Evolutionary conservation across 2,329 filamentous ascomycete genomes (phyloP), one percentile per base, ranked within the genome.

Genomic region (Ophiocordyceps camponoti-leonardi): DNA sequence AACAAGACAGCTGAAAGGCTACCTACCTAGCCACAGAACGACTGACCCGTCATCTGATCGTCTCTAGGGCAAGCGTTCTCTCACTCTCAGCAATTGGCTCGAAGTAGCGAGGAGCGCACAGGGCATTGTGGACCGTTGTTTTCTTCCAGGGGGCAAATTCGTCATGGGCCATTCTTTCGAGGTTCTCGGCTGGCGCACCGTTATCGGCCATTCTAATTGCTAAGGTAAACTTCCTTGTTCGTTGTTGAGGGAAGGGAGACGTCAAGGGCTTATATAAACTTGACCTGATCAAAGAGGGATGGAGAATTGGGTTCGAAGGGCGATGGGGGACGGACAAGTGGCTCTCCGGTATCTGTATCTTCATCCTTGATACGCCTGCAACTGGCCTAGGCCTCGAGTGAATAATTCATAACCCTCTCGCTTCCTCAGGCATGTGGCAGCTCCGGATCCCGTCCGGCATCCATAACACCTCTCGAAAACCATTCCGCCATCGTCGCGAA

Each of bases 401-500:
- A 4, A 4, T 26, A 26, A 4, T 7, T 16, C n/a, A n/a, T n/a
- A 37, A 4, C 4, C 33, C 16, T n/a, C 33, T 16, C 18, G 3
- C 13, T 20, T 30, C 33, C 3, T 31, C 46, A 51, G 22, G 37
- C 37, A 22, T 44, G 47, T 12, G 42, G 31, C 42, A 50, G 47
- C 44, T 67, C 61, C 41, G 58, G 49, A 49, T 54, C 60, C 48
- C 46, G 58, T 18, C 57, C 69, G 23, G 71, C 75, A 49, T 66
- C 63, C 87, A 96, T 94, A 4, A 96, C 87, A 1, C 92, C 90
- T 47, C 88, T 70, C 1, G 88, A 90, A 69, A 94, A 96, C 77
- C 92, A 98, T 58, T 94, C 86, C 49, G 86, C 86, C 46, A 96
- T 76, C 2, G 86, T 90, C n/a, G 77, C 83, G 61, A 96, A 95